These are phyloP conservation scores for Centaurea solstitialis DNA, from an alignment of 129 eudicot genomes.

Conservation along the genomic window DNA sequence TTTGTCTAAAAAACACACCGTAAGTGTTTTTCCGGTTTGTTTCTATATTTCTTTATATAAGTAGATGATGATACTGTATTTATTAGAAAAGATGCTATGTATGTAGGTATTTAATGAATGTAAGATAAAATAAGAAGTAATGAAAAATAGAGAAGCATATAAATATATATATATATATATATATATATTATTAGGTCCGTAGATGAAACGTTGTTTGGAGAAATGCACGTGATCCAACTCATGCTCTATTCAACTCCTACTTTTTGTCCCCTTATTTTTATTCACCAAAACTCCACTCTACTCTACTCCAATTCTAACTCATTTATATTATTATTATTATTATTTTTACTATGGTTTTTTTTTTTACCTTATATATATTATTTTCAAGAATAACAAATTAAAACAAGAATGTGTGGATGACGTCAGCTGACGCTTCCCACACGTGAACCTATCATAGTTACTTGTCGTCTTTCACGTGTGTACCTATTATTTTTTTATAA, in stretches of 20 bases:
- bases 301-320: too few species aligned
- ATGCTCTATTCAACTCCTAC: conserved; percentile 39
- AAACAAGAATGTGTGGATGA: conserved; percentile 6
- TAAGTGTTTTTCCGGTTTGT: too few species aligned
- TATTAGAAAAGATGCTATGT: background rate
- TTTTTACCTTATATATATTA: too few species aligned
- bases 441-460: conserved; percentile 50
- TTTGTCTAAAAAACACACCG: too few species aligned
- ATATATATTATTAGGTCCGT: conserved; percentile 17
- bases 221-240: conserved; percentile 62
- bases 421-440: conserved; percentile 49
- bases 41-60: too few species aligned
- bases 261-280: conserved; percentile 8
- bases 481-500: background rate
- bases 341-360: too few species aligned
- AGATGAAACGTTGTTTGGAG: conserved; percentile 55
- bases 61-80: too few species aligned
- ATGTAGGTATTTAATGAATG: background rate
- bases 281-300: background rate
- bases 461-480: conserved; percentile 48
- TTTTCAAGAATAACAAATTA: background rate
- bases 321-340: too few species aligned
- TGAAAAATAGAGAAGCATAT: background rate
- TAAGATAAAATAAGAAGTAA: background rate
- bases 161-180: background rate